These are phyloP conservation scores for Agroathelia rolfsii DNA, from an alignment of 1,284 basidiomycete genomes.

Conservation along the genomic window DNA sequence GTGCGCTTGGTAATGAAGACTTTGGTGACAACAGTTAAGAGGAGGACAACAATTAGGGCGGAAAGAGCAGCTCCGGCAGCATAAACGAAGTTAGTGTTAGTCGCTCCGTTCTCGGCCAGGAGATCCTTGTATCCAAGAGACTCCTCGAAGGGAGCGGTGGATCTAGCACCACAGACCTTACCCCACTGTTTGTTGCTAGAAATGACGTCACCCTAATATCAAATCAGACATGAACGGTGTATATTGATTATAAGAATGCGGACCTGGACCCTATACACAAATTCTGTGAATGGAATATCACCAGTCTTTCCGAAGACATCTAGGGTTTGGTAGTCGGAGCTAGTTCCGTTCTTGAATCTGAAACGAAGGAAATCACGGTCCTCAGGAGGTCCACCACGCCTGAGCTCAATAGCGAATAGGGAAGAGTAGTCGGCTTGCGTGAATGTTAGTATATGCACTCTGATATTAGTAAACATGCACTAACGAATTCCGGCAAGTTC, in stretches of 20 bases:
- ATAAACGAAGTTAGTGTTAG: no score
- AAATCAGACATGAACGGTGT: conserved; percentile 14
- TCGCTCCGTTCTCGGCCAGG: no score
- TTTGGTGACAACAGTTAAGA: no score
- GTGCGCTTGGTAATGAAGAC: no score
- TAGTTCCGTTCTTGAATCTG: conserved; percentile 80
- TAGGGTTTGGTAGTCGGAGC: conserved; percentile 44
- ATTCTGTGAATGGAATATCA: conserved; percentile 68
- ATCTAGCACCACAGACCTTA: no score
- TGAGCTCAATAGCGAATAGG: conserved; percentile 71
- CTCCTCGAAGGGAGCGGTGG: no score
- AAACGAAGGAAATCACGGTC: conserved; percentile 70
- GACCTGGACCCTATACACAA: conserved; percentile 71
- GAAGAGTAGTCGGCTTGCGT: conserved; percentile 79
- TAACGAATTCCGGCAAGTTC: conserved; percentile 55
- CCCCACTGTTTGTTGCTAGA: conserved; percentile 3
- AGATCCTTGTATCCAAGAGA: no score
- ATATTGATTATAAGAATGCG: no score
- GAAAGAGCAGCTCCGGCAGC: no score
- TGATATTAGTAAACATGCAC: conserved; percentile 19
- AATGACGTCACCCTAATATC: conserved; percentile 1
- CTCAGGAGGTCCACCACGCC: conserved; percentile 62
- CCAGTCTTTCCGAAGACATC: conserved; percentile 60
- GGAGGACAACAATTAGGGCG: no score
- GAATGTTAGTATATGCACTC: conserved; percentile 17